phyloP scores from a whole-genome alignment of 2,329 filamentous ascomycete genomes.

The Aspergillus carbonarius region DNA sequence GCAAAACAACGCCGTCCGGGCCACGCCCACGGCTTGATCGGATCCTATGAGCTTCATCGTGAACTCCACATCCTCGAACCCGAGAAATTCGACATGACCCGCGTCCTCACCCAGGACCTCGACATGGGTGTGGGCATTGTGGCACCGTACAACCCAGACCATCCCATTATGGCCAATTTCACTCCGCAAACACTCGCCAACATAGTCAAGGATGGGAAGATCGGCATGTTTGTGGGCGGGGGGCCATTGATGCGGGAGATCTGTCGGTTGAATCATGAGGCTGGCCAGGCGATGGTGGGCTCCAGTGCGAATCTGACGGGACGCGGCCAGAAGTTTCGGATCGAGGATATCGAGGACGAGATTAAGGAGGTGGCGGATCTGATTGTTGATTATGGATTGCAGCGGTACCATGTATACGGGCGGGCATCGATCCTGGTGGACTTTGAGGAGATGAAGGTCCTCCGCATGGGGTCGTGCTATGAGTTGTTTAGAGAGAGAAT shows the following conservation, averaged over 20 bases:
- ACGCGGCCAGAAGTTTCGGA: slow-evolving; percentile 14
- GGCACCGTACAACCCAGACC: background rate
- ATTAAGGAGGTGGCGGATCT: background rate
- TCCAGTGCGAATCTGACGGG: slow-evolving; percentile 20
- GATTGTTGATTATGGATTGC: slow-evolving; percentile 6
- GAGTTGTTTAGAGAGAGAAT: slow-evolving; percentile 1
- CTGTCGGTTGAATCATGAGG: slow-evolving; percentile 3
- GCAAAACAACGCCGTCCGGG: slow-evolving; percentile 23
- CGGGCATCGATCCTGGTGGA: slow-evolving; percentile 1
- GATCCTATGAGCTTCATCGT: slow-evolving; percentile 18
- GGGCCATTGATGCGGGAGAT: slow-evolving; percentile 8
- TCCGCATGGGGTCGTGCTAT: slow-evolving; percentile 2
- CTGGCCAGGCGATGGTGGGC: slow-evolving; percentile 14
- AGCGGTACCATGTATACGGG: background rate
- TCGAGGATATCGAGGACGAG: slow-evolving; percentile 20
- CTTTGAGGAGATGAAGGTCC: background rate
- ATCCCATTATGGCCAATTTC: background rate
- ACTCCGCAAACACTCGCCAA: background rate
- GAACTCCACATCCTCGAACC: slow-evolving; percentile 18
- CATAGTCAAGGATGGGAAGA: background rate
- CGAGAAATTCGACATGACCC: background rate
- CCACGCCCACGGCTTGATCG: slow-evolving; percentile 23
- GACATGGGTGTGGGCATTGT: slow-evolving; percentile 4
- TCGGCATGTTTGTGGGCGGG: background rate
- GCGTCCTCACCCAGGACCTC: background rate